These are phyloP conservation scores for Olyra latifolia DNA, from an alignment of 176 grass and related monocot genomes.

Conservation along the genomic window DNA sequence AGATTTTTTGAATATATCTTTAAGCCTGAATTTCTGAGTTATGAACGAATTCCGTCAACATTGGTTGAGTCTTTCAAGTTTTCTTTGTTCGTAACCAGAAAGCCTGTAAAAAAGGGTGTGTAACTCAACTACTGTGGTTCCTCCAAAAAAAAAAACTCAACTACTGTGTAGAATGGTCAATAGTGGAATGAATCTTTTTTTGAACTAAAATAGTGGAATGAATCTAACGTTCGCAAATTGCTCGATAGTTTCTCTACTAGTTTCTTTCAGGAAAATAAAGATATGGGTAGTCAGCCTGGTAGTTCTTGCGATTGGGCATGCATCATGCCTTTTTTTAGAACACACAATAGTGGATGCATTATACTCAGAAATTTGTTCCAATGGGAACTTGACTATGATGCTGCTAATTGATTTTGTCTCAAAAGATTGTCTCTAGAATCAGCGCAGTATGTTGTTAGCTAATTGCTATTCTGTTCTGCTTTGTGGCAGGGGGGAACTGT, in stretches of 20 bases:
- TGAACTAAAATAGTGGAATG: background rate
- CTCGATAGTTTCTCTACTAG: background rate
- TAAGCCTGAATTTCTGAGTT: background rate
- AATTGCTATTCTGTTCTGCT: constrained; percentile 17
- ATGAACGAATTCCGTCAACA: background rate
- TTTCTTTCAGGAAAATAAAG: background rate
- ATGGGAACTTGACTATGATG: background rate
- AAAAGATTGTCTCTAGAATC: background rate
- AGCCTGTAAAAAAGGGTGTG: background rate
- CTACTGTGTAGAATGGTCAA: background rate
- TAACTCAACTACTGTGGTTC: background rate
- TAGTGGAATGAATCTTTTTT: background rate
- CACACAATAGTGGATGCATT: too few species aligned
- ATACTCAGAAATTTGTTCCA: background rate
- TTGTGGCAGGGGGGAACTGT: constrained; percentile 74
- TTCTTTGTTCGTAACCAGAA: background rate
- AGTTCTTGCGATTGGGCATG: background rate
- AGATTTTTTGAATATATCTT: background rate
- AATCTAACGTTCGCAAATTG: background rate
- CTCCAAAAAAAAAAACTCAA: too few species aligned
- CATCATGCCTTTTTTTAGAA: background rate
- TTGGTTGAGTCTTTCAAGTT: constrained; percentile 1
- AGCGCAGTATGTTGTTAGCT: constrained; percentile 4
- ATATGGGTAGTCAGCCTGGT: background rate
- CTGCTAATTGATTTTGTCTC: background rate